Evolutionary conservation across 306 rosid species (phyloP).

Genomic region (Cicer judaicum): DNA sequence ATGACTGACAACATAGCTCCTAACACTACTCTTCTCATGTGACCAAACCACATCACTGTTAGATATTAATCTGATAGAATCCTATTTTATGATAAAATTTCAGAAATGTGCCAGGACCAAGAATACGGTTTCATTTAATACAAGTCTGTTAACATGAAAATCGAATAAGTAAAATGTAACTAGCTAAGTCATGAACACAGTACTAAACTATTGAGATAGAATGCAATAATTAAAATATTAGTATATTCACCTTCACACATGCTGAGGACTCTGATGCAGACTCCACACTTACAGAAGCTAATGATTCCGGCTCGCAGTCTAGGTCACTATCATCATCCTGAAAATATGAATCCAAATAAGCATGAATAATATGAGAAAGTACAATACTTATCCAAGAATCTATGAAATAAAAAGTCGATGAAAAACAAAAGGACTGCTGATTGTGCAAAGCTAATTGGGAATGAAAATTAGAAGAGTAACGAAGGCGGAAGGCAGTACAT

Average conservation of each 20-base stretch:
- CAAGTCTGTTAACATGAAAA: conserved; percentile 28
- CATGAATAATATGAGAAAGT: conserved; percentile 14
- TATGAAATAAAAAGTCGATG: conserved; percentile 3
- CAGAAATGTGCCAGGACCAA: conserved; percentile 7
- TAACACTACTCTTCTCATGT: conserved; percentile 17
- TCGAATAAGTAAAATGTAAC: conserved; percentile 32
- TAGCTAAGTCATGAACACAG: conserved; percentile 8
- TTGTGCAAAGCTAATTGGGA: conserved; percentile 24
- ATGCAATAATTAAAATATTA: conserved; percentile 11
- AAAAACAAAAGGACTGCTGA: not conserved
- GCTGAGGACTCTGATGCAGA: conserved; percentile 78
- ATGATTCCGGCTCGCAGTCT: conserved; percentile 71
- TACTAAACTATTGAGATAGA: conserved; percentile 5
- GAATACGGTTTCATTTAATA: conserved; percentile 36
- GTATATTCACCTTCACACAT: conserved; percentile 71
- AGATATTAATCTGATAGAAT: conserved; percentile 29
- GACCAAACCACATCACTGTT: conserved; percentile 21
- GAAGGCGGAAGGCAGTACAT: conserved; percentile 4
- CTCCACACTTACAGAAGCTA: conserved; percentile 64
- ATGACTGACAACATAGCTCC: too few relatives aligned
- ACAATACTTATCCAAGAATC: conserved; percentile 18
- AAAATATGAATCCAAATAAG: conserved; percentile 45
- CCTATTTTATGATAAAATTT: conserved; percentile 5
- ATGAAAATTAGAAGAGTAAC: conserved; percentile 9
- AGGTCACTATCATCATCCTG: conserved; percentile 94